Conservation (phyloP, 2,329 filamentous ascomycete species). For the Beauveria rudraprayagi region DNA sequence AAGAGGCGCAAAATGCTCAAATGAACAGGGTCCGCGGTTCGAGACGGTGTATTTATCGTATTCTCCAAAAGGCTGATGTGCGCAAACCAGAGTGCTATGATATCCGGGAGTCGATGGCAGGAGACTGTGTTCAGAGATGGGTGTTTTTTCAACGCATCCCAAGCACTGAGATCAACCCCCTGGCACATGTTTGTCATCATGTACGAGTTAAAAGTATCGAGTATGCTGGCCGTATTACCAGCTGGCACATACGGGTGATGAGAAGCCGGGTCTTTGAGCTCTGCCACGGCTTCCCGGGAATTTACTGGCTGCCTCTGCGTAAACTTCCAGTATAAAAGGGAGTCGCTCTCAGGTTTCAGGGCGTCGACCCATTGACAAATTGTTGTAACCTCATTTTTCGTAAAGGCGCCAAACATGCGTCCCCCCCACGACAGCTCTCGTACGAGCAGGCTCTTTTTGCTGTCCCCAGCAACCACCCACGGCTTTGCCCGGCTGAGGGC, state of each 20-base stretch:
- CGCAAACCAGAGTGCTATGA: slow-evolving; percentile 7
- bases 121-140: background rate
- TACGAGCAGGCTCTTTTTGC: slow-evolving; percentile 30
- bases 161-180: background rate
- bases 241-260: background rate
- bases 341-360: background rate
- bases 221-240: background rate
- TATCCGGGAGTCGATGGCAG: background rate
- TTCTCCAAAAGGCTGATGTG: slow-evolving; percentile 1
- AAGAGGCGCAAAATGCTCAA: background rate
- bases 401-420: slow-evolving; percentile 43
- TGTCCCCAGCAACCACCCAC: slow-evolving; percentile 33
- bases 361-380: background rate
- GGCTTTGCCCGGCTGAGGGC: background rate
- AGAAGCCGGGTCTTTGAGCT: background rate
- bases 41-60: background rate
- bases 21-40: background rate
- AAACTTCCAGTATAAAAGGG: background rate
- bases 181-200: background rate
- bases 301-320: background rate
- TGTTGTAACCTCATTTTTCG: slow-evolving; percentile 26
- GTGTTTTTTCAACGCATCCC: background rate
- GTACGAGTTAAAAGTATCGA: background rate
- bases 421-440: slow-evolving; percentile 36
- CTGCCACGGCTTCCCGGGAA: background rate